phyloP scores from a whole-genome alignment of 495 filamentous ascomycete species.

The Chaetomium fimeti region DNA sequence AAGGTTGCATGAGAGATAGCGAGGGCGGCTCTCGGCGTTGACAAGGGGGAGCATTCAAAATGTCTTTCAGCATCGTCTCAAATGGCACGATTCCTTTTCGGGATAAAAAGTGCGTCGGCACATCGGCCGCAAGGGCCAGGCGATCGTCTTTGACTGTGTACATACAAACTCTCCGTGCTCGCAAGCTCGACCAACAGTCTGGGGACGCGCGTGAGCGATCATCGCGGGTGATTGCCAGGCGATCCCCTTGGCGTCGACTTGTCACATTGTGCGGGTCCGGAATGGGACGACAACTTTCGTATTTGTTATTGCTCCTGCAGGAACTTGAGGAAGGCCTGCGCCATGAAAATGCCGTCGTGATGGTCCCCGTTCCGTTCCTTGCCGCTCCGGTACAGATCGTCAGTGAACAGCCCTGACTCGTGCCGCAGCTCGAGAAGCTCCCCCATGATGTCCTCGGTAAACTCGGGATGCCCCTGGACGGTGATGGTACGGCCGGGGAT shows the following conservation, averaged over 20 bases:
- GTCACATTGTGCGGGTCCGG: not conserved
- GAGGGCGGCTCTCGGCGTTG: not conserved
- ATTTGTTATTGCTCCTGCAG: constrained; percentile 50
- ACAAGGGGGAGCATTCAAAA: not conserved
- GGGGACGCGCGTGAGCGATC: not conserved
- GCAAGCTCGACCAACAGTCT: too few species aligned
- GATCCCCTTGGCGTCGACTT: constrained; percentile 1
- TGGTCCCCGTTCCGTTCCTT: constrained; percentile 59
- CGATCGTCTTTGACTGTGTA: too few species aligned
- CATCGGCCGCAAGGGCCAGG: too few species aligned
- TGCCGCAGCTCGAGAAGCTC: constrained; percentile 65
- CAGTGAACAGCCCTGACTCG: constrained; percentile 61
- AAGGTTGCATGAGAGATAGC: not conserved
- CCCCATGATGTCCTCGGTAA: constrained; percentile 67
- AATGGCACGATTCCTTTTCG: not conserved
- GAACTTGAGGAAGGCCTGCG: constrained; percentile 70
- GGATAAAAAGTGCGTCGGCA: not conserved
- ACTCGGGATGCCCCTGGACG: constrained; percentile 92
- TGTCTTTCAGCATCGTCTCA: not conserved
- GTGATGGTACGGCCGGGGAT: constrained; percentile 63
- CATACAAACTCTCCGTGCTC: too few species aligned
- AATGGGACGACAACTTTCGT: too few species aligned
- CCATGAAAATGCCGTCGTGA: constrained; percentile 75
- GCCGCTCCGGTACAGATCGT: constrained; percentile 63
- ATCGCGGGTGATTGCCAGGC: constrained; percentile 2